Conservation (phyloP, 768 basidiomycete species). For the Saitozyma podzolica region DNA sequence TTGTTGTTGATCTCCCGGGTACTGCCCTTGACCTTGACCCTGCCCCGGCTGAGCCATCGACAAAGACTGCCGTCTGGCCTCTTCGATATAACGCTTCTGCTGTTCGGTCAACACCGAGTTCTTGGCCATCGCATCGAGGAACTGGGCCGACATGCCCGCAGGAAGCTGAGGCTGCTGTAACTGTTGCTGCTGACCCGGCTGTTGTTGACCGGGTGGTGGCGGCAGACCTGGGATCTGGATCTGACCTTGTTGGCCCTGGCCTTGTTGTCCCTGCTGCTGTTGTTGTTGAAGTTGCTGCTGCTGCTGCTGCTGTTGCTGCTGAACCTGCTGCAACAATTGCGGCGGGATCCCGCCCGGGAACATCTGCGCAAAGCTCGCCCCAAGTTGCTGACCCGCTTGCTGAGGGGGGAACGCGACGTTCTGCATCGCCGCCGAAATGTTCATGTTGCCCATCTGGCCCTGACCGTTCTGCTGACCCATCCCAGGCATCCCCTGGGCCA, state of each 20-base stretch:
- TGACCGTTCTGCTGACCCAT: conserved; percentile 2
- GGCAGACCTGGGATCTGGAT: too few species aligned
- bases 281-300: conserved; percentile 17
- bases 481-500: neutral
- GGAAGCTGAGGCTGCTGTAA: conserved; percentile 3
- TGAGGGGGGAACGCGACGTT: neutral
- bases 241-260: too few species aligned
- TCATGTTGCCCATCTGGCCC: neutral
- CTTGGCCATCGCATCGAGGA: conserved; percentile 19
- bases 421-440: too few species aligned
- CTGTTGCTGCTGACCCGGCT: conserved; percentile 15
- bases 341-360: neutral
- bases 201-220: conserved; percentile 5
- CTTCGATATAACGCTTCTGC: conserved; percentile 20
- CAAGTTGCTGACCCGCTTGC: neutral
- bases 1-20: too few species aligned
- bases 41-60: neutral
- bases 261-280: neutral
- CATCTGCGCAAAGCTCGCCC: too few species aligned
- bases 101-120: conserved; percentile 15
- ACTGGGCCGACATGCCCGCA: conserved; percentile 15
- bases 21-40: conserved; percentile 6
- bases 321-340: conserved; percentile 1
- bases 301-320: conserved; percentile 14
- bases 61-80: conserved; percentile 2